Evolutionary conservation across 257 asterid genomes (phyloP).

Genomic region (Plantago elongata): DNA sequence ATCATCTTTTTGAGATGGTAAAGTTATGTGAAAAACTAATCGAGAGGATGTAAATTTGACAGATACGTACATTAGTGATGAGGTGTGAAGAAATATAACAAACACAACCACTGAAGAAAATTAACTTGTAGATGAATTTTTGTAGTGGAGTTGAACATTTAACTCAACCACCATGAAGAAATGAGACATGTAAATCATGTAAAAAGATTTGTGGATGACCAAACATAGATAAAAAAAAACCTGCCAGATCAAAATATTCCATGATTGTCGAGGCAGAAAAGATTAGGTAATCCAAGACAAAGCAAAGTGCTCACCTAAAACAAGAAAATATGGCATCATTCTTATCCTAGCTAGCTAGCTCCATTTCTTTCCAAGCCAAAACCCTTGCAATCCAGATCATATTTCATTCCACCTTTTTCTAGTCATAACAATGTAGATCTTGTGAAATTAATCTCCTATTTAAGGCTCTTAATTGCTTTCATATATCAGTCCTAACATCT

Average conservation of each 20-base stretch:
- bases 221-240: conserved; percentile 4
- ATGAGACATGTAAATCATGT: not conserved
- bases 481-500: not conserved
- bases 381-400: not conserved
- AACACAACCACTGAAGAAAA: not conserved
- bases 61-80: no score
- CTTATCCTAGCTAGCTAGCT: not conserved
- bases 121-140: not conserved
- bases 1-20: no score
- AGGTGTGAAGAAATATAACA: no score
- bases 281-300: conserved; percentile 8
- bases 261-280: conserved; percentile 3
- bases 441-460: not conserved
- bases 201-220: conserved; percentile 2
- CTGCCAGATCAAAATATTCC: not conserved
- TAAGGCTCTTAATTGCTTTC: not conserved
- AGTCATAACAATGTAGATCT: conserved; percentile 9
- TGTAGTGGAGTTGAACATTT: not conserved
- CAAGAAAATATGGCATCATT: not conserved
- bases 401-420: not conserved
- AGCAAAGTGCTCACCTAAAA: conserved; percentile 13
- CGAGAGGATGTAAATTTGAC: no score
- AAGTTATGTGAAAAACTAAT: no score
- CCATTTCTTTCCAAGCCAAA: not conserved
- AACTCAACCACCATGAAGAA: not conserved